Conservation (phyloP, 768 basidiomycete genomes). For the Heimioporus sp. region DNA sequence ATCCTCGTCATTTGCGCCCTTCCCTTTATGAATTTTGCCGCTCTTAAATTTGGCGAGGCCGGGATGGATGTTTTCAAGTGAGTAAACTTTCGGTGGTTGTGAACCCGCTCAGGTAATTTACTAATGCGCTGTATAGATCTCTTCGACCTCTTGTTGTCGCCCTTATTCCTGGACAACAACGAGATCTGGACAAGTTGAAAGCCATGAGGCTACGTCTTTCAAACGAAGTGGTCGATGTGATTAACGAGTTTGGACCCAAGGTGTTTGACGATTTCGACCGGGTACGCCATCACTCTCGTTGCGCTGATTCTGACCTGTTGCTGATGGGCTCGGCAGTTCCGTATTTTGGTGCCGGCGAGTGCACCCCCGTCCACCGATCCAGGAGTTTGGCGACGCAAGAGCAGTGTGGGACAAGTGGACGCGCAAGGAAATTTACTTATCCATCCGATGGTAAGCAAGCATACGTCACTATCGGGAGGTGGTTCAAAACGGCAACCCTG, state of each 20-base stretch:
- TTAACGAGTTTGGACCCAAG: constrained; percentile 87
- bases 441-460: constrained; percentile 74
- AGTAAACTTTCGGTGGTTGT: constrained; percentile 27
- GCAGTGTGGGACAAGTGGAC: constrained; percentile 78
- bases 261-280: constrained; percentile 86
- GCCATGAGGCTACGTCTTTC: constrained; percentile 70
- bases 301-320: background rate
- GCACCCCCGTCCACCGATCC: constrained; percentile 78
- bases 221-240: constrained; percentile 79
- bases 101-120: background rate
- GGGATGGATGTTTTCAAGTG: constrained; percentile 97
- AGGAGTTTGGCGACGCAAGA: constrained; percentile 79
- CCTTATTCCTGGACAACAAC: constrained; percentile 84
- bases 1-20: constrained; percentile 69
- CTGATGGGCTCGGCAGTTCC: constrained; percentile 45
- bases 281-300: constrained; percentile 39
- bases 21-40: constrained; percentile 89
- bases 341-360: constrained; percentile 78
- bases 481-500: constrained; percentile 1
- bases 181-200: constrained; percentile 73
- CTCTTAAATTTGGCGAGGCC: constrained; percentile 96
- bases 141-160: constrained; percentile 87
- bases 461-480: background rate
- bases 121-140: constrained; percentile 53
- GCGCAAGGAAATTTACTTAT: constrained; percentile 81